These are phyloP conservation scores for Spathaspora passalidarum DNA, from an alignment of 805 yeast species.

Conservation along the genomic window DNA sequence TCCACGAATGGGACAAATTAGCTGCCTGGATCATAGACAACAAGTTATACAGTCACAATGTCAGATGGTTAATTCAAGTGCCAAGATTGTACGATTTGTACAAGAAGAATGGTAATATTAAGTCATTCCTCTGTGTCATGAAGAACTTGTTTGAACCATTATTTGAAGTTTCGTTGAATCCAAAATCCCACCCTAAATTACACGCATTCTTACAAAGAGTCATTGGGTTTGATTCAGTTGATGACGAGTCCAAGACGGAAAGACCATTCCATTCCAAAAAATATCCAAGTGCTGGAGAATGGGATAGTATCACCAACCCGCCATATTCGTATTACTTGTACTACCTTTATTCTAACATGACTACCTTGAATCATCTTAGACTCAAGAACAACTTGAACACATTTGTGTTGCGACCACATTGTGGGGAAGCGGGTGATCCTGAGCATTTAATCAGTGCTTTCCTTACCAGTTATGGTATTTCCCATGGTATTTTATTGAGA, in stretches of 20 bases:
- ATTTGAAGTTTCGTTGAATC: constrained; percentile 85
- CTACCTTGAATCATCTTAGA: constrained; percentile 85
- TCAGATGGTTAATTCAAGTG: constrained; percentile 94
- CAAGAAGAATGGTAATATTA: constrained; percentile 68
- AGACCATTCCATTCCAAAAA: constrained; percentile 70
- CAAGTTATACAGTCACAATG: constrained; percentile 86
- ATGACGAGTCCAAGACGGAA: constrained; percentile 93
- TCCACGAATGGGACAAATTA: constrained; percentile 91
- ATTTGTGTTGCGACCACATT: constrained; percentile 93
- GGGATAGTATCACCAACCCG: constrained; percentile 81
- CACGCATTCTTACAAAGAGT: constrained; percentile 88
- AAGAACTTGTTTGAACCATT: constrained; percentile 81
- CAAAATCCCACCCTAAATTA: constrained; percentile 85
- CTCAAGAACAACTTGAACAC: constrained; percentile 74
- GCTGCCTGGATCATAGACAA: constrained; percentile 96
- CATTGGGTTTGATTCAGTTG: constrained; percentile 97
- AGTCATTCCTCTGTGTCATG: constrained; percentile 71
- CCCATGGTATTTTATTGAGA: constrained; percentile 91
- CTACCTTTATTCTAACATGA: constrained; percentile 81
- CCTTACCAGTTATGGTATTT: constrained; percentile 84
- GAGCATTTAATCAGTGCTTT: constrained; percentile 92
- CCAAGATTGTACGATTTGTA: constrained; percentile 92
- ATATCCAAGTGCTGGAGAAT: constrained; percentile 79
- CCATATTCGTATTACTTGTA: constrained; percentile 97
- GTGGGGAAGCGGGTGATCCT: constrained; percentile 99